Percentiles rank a stretch among this genome's conserved stretches.
phyloP scores from a whole-genome alignment of 192 early-diverging fungal genomes.

The Linnemannia elongata region DNA sequence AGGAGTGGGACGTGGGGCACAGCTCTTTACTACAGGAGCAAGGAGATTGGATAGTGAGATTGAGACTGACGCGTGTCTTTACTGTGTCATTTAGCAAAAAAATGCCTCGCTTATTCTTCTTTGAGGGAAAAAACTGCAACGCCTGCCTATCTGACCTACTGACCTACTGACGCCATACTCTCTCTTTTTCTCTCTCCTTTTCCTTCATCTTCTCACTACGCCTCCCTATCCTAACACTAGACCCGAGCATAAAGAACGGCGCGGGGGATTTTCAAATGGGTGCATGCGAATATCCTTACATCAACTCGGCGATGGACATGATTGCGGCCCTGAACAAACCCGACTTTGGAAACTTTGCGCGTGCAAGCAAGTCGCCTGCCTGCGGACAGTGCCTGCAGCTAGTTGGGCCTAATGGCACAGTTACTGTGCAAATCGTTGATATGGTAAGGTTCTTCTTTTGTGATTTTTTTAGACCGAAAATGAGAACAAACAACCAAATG shows the following conservation, averaged over 20 bases:
- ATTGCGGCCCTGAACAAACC: constrained; percentile 57
- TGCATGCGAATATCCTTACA: constrained; percentile 39
- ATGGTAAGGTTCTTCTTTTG: constrained; percentile 54
- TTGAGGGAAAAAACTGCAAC: no score
- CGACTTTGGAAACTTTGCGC: constrained; percentile 62
- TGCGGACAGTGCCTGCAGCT: constrained; percentile 67
- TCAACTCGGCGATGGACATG: constrained; percentile 33
- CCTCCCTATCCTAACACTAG: constrained; percentile 33
- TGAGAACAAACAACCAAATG: neutral
- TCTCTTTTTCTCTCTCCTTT: neutral
- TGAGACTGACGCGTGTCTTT: no score
- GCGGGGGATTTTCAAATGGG: constrained; percentile 24
- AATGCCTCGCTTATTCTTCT: no score
- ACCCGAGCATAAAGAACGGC: constrained; percentile 16
- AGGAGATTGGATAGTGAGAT: no score
- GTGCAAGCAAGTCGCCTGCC: constrained; percentile 59
- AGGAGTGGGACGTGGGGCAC: no score
- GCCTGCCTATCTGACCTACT: no score
- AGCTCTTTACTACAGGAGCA: no score
- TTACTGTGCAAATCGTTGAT: constrained; percentile 65
- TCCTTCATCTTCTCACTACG: neutral
- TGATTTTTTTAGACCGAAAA: neutral
- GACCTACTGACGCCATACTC: neutral
- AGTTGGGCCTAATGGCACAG: constrained; percentile 63
- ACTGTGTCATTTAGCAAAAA: no score